phyloP scores from a whole-genome alignment of 495 filamentous ascomycete genomes.

The Neurospora discreta region DNA sequence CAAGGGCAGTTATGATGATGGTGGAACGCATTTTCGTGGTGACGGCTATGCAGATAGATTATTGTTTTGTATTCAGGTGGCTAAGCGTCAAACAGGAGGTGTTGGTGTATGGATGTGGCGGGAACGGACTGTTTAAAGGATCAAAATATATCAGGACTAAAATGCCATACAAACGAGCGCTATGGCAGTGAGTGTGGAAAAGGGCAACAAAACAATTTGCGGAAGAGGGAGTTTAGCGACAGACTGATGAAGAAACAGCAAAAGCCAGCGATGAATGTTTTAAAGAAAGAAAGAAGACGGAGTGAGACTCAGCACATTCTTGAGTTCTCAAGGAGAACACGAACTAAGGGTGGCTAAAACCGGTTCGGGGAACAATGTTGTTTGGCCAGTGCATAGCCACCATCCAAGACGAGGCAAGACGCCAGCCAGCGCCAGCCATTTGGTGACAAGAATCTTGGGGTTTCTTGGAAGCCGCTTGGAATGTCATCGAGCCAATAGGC shows the following conservation, averaged over 20 bases:
- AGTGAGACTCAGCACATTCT: neutral
- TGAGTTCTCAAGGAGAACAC: neutral
- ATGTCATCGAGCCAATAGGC: neutral
- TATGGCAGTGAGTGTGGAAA: conserved; percentile 4
- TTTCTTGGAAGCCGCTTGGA: conserved; percentile 6
- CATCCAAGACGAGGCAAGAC: conserved; percentile 4
- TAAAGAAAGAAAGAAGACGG: neutral
- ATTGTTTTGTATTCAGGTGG: neutral
- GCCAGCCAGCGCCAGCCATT: neutral
- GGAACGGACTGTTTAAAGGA: neutral
- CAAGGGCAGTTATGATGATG: conserved; percentile 37
- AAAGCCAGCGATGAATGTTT: neutral
- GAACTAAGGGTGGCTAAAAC: neutral
- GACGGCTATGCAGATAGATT: neutral
- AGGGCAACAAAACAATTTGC: neutral
- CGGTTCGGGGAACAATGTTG: neutral
- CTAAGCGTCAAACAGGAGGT: neutral
- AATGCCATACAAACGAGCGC: conserved; percentile 9
- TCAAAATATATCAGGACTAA: conserved; percentile 4
- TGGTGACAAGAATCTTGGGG: neutral
- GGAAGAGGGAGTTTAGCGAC: neutral
- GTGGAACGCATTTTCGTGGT: conserved; percentile 44
- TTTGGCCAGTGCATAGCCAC: conserved; percentile 13
- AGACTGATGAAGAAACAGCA: neutral
- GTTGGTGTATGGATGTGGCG: neutral